These are phyloP conservation scores for Penicillium nucicola DNA, from an alignment of 495 filamentous ascomycete genomes.

Conservation along the genomic window DNA sequence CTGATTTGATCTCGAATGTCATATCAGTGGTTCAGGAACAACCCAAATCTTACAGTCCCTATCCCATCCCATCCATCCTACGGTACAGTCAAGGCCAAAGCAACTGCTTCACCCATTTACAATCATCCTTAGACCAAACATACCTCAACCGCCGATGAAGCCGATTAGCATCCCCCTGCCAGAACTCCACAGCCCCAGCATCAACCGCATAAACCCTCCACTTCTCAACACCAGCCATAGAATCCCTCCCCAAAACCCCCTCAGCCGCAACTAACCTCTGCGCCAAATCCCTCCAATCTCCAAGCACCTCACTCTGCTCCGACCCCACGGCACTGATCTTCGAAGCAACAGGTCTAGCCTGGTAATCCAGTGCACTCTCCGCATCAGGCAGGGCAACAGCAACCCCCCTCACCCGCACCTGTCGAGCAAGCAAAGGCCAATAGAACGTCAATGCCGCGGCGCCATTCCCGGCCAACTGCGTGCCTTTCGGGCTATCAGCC, in stretches of 20 bases:
- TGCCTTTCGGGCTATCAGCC: constrained; percentile 12
- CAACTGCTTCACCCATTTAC: constrained; percentile 7
- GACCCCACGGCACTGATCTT: constrained; percentile 12
- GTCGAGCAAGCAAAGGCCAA: constrained; percentile 15
- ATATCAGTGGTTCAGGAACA: no score
- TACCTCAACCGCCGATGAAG: constrained; percentile 8
- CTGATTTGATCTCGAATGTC: no score
- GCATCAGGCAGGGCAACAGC: constrained; percentile 3
- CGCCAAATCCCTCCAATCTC: background rate
- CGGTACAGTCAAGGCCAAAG: no score
- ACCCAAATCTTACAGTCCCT: no score
- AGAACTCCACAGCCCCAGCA: constrained; percentile 7
- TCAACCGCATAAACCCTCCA: constrained; percentile 17
- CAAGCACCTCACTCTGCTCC: constrained; percentile 12
- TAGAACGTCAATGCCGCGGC: constrained; percentile 15
- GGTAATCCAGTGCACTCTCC: constrained; percentile 9
- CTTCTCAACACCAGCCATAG: background rate
- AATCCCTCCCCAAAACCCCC: background rate
- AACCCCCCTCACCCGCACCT: constrained; percentile 7
- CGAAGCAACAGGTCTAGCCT: constrained; percentile 6
- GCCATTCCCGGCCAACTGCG: constrained; percentile 2
- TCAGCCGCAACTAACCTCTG: background rate
- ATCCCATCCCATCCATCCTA: no score
- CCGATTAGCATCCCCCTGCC: constrained; percentile 9
- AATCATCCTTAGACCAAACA: background rate